phyloP scores from a whole-genome alignment of 768 basidiomycete species.

The Favolaschia claudopus region DNA sequence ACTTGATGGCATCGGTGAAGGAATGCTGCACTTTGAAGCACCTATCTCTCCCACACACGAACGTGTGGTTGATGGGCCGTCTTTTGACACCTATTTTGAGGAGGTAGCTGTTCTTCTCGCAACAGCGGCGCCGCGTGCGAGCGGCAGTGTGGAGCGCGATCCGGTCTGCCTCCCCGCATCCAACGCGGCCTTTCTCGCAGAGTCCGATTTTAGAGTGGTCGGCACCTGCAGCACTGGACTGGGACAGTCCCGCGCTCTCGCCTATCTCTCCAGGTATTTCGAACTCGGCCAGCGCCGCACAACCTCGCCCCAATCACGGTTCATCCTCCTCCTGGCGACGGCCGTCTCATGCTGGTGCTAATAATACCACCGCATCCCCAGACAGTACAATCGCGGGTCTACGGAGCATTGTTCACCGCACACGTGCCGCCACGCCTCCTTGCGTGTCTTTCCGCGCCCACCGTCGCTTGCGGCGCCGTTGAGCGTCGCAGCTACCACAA shows the following conservation, averaged over 20 bases:
- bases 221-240: constrained; percentile 5
- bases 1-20: constrained; percentile 37
- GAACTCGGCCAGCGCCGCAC: not conserved
- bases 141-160: not conserved
- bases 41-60: constrained; percentile 5
- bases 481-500: constrained; percentile 17
- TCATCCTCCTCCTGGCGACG: constrained; percentile 13
- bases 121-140: not conserved
- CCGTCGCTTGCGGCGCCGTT: constrained; percentile 22
- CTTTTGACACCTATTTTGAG: constrained; percentile 7
- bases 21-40: constrained; percentile 35
- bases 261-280: not conserved
- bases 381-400: constrained; percentile 15
- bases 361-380: not conserved
- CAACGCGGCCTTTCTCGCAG: not conserved
- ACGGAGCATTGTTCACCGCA: constrained; percentile 3
- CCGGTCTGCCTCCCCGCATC: not conserved
- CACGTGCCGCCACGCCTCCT: not conserved
- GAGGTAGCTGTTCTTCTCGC: not conserved
- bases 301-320: not conserved
- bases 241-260: not conserved
- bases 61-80: not conserved
- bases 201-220: constrained; percentile 23
- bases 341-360: not conserved
- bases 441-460: constrained; percentile 21